Evolutionary conservation across 805 yeast genomes (phyloP), one percentile per base, ranked within the genome.

Genomic region (Cyberlindnera xishuangbannaensis): DNA sequence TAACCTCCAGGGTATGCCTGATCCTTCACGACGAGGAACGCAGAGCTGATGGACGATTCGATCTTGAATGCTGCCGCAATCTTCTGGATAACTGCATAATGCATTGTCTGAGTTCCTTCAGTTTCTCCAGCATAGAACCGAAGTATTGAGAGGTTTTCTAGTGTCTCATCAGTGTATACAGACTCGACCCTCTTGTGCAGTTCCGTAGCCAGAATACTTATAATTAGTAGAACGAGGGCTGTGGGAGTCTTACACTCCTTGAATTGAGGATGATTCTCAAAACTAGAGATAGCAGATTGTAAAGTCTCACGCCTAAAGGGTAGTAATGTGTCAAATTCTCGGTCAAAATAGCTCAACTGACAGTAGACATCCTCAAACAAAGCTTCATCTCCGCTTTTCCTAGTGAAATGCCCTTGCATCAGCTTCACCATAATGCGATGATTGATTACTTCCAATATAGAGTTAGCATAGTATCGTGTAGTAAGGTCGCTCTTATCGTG

Each of bases 41-140:
- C 16, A 3, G 30, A 5, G 4, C 33, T 31, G 12, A 37, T 16
- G 9, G 18, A 10, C 13, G 41, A 27, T 12, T 30, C 25, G 27
- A 42, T 25, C 21, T 19, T 18, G 19, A 43, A 39, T 7, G 14
- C 7, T 0, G 34, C 6, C 1, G 43, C 47, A 14, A 44, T 7
- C 23, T 39, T 39, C 25, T 41, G 40, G 5, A 44, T 27, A 7
- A 39, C 35, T 10, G 42, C 37, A 10, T 25, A 32, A 12, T 34
- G 33, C 25, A 31, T 23, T 2, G 22, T 12, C 6, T 30, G 27
- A 14, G 31, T 12, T 2, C 43, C 44, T 16, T 34, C 30, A 10
- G 31, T 29, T 21, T 45, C 50, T 5, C 46, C 46, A 15, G 43
- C 38, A 19, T 45, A 45, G 33, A 37, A 36, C 20, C 48, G 25